Conservation (phyloP, 257 asterid species). For the Solanum gandarillasii region DNA sequence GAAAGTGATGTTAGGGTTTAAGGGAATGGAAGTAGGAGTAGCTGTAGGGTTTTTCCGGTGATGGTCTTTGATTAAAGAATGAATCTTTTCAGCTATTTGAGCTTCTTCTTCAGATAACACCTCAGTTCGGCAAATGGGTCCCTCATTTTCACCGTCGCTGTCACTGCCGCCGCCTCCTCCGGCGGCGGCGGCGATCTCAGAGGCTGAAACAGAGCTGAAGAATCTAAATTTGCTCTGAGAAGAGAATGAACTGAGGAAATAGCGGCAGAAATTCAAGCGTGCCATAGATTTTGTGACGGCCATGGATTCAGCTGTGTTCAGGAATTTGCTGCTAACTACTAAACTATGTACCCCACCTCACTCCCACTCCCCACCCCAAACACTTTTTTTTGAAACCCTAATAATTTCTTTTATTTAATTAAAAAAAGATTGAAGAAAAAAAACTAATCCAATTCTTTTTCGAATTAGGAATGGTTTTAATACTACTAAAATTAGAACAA, state of each 20-base stretch:
- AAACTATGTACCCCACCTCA: background rate
- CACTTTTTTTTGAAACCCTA: background rate
- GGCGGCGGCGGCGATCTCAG: background rate
- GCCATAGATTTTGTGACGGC: background rate
- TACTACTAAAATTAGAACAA: too few relatives aligned
- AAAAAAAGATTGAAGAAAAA: background rate
- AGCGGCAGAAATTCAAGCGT: background rate
- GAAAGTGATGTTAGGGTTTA: conserved; percentile 41
- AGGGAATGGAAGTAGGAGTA: background rate
- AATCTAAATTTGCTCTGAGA: background rate
- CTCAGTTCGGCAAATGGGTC: background rate
- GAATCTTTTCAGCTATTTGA: conserved; percentile 35
- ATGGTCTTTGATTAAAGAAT: conserved; percentile 54
- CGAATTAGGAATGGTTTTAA: background rate
- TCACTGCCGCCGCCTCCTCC: too few relatives aligned
- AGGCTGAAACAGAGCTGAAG: conserved; percentile 4
- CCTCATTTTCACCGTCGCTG: background rate
- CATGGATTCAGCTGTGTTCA: background rate
- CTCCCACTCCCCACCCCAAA: background rate
- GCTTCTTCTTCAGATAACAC: conserved; percentile 30
- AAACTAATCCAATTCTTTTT: background rate
- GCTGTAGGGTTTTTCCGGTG: conserved; percentile 58
- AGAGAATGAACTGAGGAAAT: background rate
- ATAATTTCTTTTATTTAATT: background rate
- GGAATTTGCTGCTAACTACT: background rate